Evolutionary conservation across 768 basidiomycete genomes (phyloP).

Genomic region (Naematelia aurantialba): DNA sequence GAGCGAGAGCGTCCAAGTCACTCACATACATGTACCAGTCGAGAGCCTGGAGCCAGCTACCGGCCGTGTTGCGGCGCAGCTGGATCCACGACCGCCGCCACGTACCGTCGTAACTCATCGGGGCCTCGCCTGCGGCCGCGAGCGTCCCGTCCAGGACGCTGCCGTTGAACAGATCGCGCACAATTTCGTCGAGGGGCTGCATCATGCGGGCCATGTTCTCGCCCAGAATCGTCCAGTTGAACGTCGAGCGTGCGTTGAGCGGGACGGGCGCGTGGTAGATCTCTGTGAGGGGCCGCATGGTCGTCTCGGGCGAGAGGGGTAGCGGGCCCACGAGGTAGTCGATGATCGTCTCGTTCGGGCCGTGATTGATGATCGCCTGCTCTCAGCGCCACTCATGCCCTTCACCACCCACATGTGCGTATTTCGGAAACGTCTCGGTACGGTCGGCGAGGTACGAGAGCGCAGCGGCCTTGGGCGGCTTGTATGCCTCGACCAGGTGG

Average conservation of each 20-base stretch:
- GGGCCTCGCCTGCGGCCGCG: conserved; percentile 58
- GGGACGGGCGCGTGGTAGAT: conserved; percentile 51
- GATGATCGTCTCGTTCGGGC: conserved; percentile 52
- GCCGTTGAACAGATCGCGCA: conserved; percentile 57
- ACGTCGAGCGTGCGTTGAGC: conserved; percentile 52
- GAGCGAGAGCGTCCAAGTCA: conserved; percentile 23
- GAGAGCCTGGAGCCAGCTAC: conserved; percentile 8
- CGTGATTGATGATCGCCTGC: conserved; percentile 60
- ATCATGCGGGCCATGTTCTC: conserved; percentile 4
- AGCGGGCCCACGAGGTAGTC: conserved; percentile 63
- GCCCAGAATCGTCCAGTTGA: conserved; percentile 45
- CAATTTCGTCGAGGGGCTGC: conserved; percentile 7
- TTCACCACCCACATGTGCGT: no score
- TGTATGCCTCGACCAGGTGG: conserved; percentile 56
- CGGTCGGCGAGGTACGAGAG: conserved; percentile 55
- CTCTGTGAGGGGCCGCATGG: conserved; percentile 45
- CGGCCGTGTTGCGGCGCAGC: conserved; percentile 1
- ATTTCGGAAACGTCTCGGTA: conserved; percentile 48
- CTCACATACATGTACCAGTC: conserved; percentile 42
- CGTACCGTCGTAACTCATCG: conserved; percentile 60
- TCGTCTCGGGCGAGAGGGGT: conserved; percentile 54
- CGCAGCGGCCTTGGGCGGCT: conserved; percentile 56
- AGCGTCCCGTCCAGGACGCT: conserved; percentile 54
- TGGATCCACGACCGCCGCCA: conserved; percentile 54
- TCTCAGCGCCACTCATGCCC: no score